Evolutionary conservation across 73 alveolate genomes (phyloP).

Genomic region (Paramecium sexaurelia): DNA sequence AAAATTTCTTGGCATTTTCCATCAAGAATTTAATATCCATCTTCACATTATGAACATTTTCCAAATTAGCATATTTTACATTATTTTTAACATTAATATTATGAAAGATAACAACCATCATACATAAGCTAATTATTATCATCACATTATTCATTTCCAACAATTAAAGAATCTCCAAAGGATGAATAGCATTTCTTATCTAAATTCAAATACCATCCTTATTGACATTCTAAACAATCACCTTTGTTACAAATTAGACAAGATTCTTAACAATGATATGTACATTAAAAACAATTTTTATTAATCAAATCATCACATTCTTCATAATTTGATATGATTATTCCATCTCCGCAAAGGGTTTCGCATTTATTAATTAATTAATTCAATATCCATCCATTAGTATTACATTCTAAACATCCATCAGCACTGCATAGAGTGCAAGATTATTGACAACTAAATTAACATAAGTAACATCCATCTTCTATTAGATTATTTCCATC

Average conservation of each 20-base stretch:
- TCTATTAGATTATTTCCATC: not conserved
- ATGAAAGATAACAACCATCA: constrained; percentile 33
- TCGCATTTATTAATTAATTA: not conserved
- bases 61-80: not conserved
- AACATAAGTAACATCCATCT: not conserved
- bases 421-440: not conserved
- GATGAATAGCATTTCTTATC: not conserved
- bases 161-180: not conserved
- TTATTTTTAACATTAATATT: not conserved
- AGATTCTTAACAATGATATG: not conserved
- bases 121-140: not conserved
- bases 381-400: not conserved
- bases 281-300: not conserved
- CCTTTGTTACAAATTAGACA: not conserved
- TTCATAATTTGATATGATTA: not conserved
- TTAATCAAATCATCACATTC: not conserved
- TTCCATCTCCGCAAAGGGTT: not conserved
- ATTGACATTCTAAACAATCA: not conserved
- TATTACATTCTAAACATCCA: not conserved
- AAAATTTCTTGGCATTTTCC: not conserved
- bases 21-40: not conserved
- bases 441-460: not conserved
- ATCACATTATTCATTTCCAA: not conserved
- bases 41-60: not conserved
- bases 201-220: not conserved